Percentiles rank a stretch among this genome's conserved stretches.
Evolutionary conservation across 805 yeast genomes (phyloP).

Genomic region (Schwanniomyces sp.): DNA sequence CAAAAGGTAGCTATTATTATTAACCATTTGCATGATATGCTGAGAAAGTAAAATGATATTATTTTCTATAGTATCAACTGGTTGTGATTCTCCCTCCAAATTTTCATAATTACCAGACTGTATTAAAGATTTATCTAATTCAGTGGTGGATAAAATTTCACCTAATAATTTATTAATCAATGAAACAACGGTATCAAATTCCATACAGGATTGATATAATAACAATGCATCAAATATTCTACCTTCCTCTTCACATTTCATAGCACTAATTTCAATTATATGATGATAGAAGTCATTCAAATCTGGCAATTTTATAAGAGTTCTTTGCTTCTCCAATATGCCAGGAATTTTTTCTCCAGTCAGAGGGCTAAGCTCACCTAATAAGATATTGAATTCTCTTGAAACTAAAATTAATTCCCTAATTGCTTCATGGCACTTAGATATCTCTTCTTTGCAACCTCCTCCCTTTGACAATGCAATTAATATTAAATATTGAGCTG

Average conservation of each 20-base stretch:
- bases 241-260: constrained; percentile 88
- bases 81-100: constrained; percentile 29
- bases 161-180: constrained; percentile 77
- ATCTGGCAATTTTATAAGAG: constrained; percentile 57
- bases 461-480: constrained; percentile 54
- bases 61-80: constrained; percentile 42
- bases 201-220: constrained; percentile 85
- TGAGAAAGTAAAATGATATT: constrained; percentile 48
- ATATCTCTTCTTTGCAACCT: constrained; percentile 42
- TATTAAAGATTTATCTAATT: constrained; percentile 58
- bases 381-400: constrained; percentile 73
- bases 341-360: constrained; percentile 83
- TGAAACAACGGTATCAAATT: constrained; percentile 74
- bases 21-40: constrained; percentile 44
- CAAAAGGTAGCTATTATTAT: constrained; percentile 59
- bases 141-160: constrained; percentile 71
- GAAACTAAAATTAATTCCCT: constrained; percentile 84
- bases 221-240: constrained; percentile 80
- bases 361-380: constrained; percentile 73
- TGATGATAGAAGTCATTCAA: constrained; percentile 61
- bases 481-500: constrained; percentile 82
- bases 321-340: constrained; percentile 73
- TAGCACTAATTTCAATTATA: constrained; percentile 84
- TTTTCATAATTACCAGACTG: constrained; percentile 40
- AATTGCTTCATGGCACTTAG: constrained; percentile 72